Evolutionary conservation across 192 early-diverging fungal species (phyloP), one percentile per base, ranked within the genome.

Genomic region (Geranomyces michiganensis): DNA sequence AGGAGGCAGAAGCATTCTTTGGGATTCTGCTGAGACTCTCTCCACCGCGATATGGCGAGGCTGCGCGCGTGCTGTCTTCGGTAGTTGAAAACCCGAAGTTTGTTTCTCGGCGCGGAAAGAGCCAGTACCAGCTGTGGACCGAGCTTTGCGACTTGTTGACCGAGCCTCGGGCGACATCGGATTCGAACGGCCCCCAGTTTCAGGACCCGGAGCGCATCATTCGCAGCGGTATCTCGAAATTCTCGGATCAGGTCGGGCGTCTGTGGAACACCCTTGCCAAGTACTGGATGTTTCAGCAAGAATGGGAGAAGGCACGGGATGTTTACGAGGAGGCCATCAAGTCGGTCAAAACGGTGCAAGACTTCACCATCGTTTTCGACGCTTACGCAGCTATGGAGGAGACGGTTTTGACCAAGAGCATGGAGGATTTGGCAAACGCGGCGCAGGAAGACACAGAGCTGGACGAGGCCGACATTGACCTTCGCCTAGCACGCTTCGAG

Each of bases 301-400:
- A 91, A 65, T 85, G 92, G 70, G 96, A 97, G 70, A 91, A 86
- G 56, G 96, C 97, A 2, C 78, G 96, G 14, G 96, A 96, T 76
- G 90, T 98, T 0, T 99, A 90, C 70, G 97, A 98, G 77, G 93
- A 98, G 78, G 96, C 91, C 0, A 78, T 98, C 65, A 77, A 73
- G 0, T 82, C 78, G 0, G 96, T 96, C 1, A 81, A 76, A 68
- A 96, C 90, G 0, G 91, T 97, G 43, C 85, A 91, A 12, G 96
- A 97, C 74, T 99, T 99, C 68, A 90, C 94, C 0, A 85, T 92
- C 68, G 90, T 99, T 68, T 99, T 99, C 84, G 95, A 99, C 70
- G 90, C 95, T 0, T 99, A 97, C 73, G 92, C 94, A 13, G 89
- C 96, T 60, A 91, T 96, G 66, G 93, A 95, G 67, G 94, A 97